phyloP scores from a whole-genome alignment of 306 rosid species.

The Castanopsis chinensis region DNA sequence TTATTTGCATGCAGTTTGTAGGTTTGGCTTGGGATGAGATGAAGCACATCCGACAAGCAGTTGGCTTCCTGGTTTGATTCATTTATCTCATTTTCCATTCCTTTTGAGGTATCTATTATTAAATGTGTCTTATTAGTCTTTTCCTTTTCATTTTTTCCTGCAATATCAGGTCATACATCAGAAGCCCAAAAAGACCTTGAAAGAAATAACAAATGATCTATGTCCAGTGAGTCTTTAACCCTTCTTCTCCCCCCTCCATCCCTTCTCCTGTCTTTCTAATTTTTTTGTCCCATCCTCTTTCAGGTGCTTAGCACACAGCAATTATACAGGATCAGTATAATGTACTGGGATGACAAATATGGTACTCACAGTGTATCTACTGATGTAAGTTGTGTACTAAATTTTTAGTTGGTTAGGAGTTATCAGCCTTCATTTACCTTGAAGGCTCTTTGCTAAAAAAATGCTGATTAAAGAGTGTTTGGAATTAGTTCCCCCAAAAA shows the following conservation, averaged over 20 bases:
- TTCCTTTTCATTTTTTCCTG: background rate
- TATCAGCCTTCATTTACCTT: no score
- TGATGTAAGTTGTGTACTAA: slow-evolving; percentile 44
- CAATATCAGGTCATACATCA: slow-evolving; percentile 87
- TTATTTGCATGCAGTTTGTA: slow-evolving; percentile 59
- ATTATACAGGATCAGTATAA: slow-evolving; percentile 93
- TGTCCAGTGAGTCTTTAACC: slow-evolving; percentile 75
- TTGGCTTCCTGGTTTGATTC: slow-evolving; percentile 82
- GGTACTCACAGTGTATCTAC: slow-evolving; percentile 98
- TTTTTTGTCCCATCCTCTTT: slow-evolving; percentile 22
- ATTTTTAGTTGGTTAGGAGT: no score
- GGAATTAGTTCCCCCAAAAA: no score
- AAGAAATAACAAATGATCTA: slow-evolving; percentile 91
- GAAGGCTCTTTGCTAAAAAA: no score
- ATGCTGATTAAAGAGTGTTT: no score
- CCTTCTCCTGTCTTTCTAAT: background rate
- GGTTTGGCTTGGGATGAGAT: slow-evolving; percentile 98
- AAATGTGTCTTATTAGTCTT: slow-evolving; percentile 9
- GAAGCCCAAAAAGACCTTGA: slow-evolving; percentile 91
- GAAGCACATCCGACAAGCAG: slow-evolving; percentile 98
- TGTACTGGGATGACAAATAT: slow-evolving; percentile 99
- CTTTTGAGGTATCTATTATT: background rate
- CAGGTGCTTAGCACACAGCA: slow-evolving; percentile 98
- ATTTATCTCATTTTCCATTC: background rate
- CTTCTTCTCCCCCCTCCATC: slow-evolving; percentile 4